Conservation (phyloP, 2,329 filamentous ascomycete species). For the Verticillium nonalfalfae region DNA sequence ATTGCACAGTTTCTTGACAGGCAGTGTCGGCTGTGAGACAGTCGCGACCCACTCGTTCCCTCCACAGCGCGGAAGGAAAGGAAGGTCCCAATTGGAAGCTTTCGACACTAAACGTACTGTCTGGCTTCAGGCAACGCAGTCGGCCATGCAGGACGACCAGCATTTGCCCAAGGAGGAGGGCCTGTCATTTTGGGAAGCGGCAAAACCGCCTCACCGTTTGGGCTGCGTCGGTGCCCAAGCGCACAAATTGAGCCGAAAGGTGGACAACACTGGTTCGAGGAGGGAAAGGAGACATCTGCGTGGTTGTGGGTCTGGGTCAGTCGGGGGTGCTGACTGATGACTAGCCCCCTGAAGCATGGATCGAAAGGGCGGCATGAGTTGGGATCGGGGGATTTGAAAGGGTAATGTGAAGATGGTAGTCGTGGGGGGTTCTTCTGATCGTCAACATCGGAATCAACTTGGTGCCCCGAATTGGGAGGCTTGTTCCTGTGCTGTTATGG, state of each 20-base stretch:
- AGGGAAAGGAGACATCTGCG: slow-evolving; percentile 1
- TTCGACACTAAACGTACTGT: neutral
- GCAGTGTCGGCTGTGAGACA: neutral
- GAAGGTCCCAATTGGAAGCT: neutral
- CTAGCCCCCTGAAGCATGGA: neutral
- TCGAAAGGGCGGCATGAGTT: neutral
- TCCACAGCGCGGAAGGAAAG: neutral
- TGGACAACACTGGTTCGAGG: slow-evolving; percentile 1
- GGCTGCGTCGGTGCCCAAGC: slow-evolving; percentile 13
- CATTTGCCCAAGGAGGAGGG: neutral
- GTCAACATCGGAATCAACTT: neutral
- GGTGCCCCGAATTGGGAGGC: neutral
- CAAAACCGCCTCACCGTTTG: slow-evolving; percentile 12
- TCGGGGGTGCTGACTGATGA: neutral
- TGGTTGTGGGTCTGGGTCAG: neutral
- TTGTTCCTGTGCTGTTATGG: neutral
- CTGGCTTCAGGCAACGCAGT: neutral
- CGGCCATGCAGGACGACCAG: slow-evolving; percentile 3
- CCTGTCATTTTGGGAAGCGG: slow-evolving; percentile 6
- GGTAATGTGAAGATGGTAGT: neutral
- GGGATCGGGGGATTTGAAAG: neutral
- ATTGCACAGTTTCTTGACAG: too few relatives aligned
- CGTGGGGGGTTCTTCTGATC: neutral
- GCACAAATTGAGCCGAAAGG: neutral
- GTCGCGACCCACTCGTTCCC: neutral